These are phyloP conservation scores for Mycena rebaudengoi DNA, from an alignment of 768 basidiomycete species.

Conservation along the genomic window DNA sequence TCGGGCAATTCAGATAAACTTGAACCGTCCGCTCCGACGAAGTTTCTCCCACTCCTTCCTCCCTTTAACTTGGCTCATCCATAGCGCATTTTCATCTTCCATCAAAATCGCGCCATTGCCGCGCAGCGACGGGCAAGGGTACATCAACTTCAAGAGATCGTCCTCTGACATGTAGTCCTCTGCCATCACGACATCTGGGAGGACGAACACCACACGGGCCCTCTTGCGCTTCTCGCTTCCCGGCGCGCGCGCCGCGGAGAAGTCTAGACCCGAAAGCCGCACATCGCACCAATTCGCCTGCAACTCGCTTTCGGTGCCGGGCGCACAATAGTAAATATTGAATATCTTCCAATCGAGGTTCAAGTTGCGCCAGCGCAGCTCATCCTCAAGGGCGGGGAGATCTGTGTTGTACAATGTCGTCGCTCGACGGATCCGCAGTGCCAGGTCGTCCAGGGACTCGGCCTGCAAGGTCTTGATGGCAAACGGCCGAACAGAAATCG, in stretches of 20 bases:
- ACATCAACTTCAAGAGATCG: too few species aligned
- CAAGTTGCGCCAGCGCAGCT: constrained; percentile 8
- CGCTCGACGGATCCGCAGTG: constrained; percentile 2
- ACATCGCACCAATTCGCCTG: constrained; percentile 4
- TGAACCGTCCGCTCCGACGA: too few species aligned
- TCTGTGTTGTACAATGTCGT: background rate
- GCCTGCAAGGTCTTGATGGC: background rate
- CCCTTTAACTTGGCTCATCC: constrained; percentile 7
- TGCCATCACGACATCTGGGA: background rate
- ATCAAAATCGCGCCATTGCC: constrained; percentile 8
- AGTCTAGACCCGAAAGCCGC: constrained; percentile 6
- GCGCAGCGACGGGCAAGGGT: background rate
- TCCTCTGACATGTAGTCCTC: too few species aligned
- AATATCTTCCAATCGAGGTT: background rate
- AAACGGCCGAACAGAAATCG: background rate
- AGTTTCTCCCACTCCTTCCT: background rate
- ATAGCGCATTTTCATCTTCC: constrained; percentile 10
- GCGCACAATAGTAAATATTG: background rate
- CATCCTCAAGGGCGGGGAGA: background rate
- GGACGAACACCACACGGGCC: background rate
- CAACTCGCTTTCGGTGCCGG: background rate
- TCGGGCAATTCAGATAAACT: too few species aligned
- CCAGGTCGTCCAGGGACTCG: background rate
- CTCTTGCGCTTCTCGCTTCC: background rate
- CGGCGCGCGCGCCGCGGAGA: background rate